Evolutionary conservation across 306 rosid species (phyloP), one percentile per base, ranked within the genome.

Genomic region (Cucumis cinereus): DNA sequence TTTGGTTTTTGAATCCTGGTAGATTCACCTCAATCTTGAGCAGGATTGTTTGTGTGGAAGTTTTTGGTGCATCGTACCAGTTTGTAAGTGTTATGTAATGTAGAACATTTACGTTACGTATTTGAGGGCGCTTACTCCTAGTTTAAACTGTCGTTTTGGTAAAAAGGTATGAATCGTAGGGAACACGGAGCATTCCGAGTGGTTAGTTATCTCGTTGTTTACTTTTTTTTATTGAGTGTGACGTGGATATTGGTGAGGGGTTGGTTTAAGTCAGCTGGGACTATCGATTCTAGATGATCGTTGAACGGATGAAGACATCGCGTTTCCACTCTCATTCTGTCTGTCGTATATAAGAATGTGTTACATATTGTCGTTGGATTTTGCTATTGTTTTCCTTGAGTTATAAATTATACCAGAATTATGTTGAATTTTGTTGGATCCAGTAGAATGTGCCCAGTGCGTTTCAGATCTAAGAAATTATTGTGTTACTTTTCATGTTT

Each of bases 401-500:
- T 26, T 23, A 3, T 63, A 6, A 5, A 66, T 19, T 38, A 10
- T 66, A 3, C n/a, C 57, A 12, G 33, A 72, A 72, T 17, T 10
- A 2, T 30, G 61, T 26, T 70, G 12, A 50, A 16, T 10, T 16
- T 28, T 72, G 36, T 70, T 47, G 15, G 1, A 70, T 71, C 56
- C 33, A 7, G 74, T 5, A 20, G 15, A 43, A 45, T 14, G 22
- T 0, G 22, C 38, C 22, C 55, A 14, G n/a, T 22, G 41, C 15
- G 17, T 52, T 72, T 49, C 17, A 17, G 75, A 72, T 72, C 55
- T 57, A 55, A 75, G 53, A 38, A 63, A 70, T 69, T 28, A 52
- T 38, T 28, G 77, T 35, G 60, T 22, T 76, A 36, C 71, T 72
- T 77, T 70, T 57, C 68, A 22, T 6, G 8, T 79, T 72, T 79